Percentiles rank a stretch among this genome's conserved stretches.
Evolutionary conservation across 2,329 filamentous ascomycete genomes (phyloP).

Genomic region (Colletotrichum scovillei): DNA sequence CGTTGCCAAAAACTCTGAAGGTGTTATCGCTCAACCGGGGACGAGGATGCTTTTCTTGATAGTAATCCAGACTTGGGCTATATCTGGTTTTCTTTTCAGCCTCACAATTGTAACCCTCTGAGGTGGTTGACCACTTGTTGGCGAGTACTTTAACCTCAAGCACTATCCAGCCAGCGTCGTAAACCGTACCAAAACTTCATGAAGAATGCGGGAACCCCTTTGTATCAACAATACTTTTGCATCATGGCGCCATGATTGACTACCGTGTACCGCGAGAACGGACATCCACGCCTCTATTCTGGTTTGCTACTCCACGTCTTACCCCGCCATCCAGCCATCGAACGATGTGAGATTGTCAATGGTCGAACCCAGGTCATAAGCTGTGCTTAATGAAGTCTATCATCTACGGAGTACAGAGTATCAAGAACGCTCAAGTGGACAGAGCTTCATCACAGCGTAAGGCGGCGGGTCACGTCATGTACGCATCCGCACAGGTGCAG

Average conservation of each 20-base stretch:
- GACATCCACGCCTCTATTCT: not conserved
- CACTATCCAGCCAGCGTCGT: no score
- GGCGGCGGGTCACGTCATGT: not conserved
- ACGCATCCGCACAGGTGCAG: slow-evolving; percentile 1
- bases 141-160: not conserved
- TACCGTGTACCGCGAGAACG: not conserved
- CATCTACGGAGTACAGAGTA: not conserved
- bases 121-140: not conserved
- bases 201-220: no score
- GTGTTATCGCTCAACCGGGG: not conserved
- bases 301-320: not conserved
- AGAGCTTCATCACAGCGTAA: no score
- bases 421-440: no score
- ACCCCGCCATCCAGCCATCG: not conserved
- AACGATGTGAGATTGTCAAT: not conserved
- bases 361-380: no score
- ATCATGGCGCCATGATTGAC: not conserved
- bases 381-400: not conserved
- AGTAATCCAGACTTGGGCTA: not conserved
- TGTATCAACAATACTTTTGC: not conserved
- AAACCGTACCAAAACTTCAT: no score
- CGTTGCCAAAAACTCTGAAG: not conserved
- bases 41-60: not conserved
- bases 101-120: not conserved
- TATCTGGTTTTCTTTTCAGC: not conserved